Evolutionary conservation across 805 yeast species (phyloP).

Genomic region (Schizosaccharomyces japonicus): DNA sequence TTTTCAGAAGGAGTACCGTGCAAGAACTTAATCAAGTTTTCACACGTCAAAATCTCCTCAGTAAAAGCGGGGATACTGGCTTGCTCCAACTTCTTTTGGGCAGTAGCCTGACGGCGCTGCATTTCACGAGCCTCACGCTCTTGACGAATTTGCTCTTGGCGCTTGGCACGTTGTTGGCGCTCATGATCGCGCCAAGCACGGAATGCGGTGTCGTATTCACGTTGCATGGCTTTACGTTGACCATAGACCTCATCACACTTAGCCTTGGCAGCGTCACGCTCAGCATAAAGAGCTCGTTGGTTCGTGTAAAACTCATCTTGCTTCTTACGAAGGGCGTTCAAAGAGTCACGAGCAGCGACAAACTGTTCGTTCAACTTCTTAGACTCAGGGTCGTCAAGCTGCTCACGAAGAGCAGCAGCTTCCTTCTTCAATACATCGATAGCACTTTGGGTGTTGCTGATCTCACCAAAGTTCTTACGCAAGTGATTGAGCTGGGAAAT

Average conservation of each 20-base stretch:
- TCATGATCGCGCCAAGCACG: conserved; percentile 45
- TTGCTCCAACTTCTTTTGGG: conserved; percentile 50
- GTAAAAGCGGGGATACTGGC: conserved; percentile 60
- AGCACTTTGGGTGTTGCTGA: conserved; percentile 52
- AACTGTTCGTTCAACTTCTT: conserved; percentile 44
- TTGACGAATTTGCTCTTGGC: conserved; percentile 28
- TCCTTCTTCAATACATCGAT: conserved; percentile 59
- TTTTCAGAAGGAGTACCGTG: conserved; percentile 41
- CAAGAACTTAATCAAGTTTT: conserved; percentile 29
- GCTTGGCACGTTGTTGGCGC: conserved; percentile 40
- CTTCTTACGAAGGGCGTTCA: conserved; percentile 38
- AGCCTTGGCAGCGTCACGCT: conserved; percentile 42
- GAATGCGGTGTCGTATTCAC: conserved; percentile 53
- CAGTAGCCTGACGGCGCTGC: conserved; percentile 31
- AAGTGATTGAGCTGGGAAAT: conserved; percentile 60
- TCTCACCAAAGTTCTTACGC: conserved; percentile 48
- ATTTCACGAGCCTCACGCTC: conserved; percentile 24
- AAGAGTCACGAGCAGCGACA: conserved; percentile 41
- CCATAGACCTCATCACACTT: conserved; percentile 46
- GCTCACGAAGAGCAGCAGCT: conserved; percentile 49
- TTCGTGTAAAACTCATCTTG: conserved; percentile 41
- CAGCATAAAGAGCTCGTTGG: conserved; percentile 36
- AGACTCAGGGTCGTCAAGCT: conserved; percentile 30
- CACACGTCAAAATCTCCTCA: conserved; percentile 51
- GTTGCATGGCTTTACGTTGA: conserved; percentile 35